Evolutionary conservation across 169 alveolate genomes (phyloP).

Genomic region (Eimeria brunetti): DNA sequence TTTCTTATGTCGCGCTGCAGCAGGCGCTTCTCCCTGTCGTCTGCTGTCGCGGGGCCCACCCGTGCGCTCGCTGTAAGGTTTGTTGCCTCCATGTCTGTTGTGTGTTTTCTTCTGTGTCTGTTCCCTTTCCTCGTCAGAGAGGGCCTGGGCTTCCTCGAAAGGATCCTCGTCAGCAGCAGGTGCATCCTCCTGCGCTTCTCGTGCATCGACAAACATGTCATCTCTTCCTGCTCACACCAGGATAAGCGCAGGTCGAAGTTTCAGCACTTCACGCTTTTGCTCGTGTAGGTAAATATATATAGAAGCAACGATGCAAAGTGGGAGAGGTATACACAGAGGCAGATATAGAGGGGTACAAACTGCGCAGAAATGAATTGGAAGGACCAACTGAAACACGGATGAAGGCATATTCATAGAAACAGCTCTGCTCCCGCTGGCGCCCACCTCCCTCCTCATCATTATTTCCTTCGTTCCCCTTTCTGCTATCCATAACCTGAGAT

Average conservation of each 20-base stretch:
- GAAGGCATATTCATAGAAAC: background rate
- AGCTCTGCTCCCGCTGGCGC: background rate
- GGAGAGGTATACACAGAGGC: background rate
- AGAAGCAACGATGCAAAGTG: background rate
- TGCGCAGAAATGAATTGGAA: background rate
- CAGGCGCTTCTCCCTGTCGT: background rate
- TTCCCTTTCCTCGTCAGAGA: slow-evolving; percentile 35
- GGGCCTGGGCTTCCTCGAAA: slow-evolving; percentile 47
- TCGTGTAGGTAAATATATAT: background rate
- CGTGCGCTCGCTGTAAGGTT: background rate
- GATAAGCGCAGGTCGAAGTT: background rate
- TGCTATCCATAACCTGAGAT: slow-evolving; percentile 31
- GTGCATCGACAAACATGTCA: slow-evolving; percentile 63
- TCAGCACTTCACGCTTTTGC: background rate
- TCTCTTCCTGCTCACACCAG: slow-evolving; percentile 31
- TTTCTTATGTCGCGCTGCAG: slow-evolving; percentile 1
- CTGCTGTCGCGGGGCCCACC: background rate
- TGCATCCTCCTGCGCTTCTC: background rate
- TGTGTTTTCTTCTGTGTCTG: background rate
- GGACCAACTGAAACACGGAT: background rate
- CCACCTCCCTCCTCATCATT: slow-evolving; percentile 46
- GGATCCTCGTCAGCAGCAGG: slow-evolving; percentile 49
- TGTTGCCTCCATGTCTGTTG: background rate
- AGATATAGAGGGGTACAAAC: background rate
- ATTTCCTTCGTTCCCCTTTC: slow-evolving; percentile 17